Evolutionary conservation across 345 rosid species (phyloP), one percentile per base, ranked within the genome.

Genomic region (Aethionema arabicum): DNA sequence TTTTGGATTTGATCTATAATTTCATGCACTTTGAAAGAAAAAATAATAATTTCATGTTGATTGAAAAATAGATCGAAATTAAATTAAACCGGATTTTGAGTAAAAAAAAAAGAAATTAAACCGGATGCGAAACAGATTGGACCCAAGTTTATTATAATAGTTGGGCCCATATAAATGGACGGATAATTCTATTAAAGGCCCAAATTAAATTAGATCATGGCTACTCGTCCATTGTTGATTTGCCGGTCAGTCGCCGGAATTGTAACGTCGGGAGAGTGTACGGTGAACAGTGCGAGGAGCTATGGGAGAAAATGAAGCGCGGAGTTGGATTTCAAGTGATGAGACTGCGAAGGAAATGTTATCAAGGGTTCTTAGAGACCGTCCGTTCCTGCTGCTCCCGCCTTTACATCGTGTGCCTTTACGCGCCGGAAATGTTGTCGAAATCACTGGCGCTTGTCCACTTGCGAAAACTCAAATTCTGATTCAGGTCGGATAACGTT

Each of bases 401-500:
- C 93, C 93, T 4, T 78, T 88, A 52, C 83, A 84, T 67, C 61
- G 84, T 7, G 73, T 82, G 41, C 91, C 88, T 29, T 63, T 86
- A 35, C 90, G 88, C 56, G 76, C 68, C 32, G 93, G 93, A 40
- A 81, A 84, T 61, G 79, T 86, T 36, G 75, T 88, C 35, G 93
- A 88, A 78, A 65, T 90, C 31, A 71, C 80, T 4, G 97, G 96
- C 1, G 77, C 89, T 4, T 82, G 91, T 4, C 79, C 89, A 35
- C 77, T 89, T 11, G 87, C 82, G 65, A 87, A 90, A 80, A 87
- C 96, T 59, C 85, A 81, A 37, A 76, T 84, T 56, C 69, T 90
- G 55, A 78, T 78, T 52, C 88, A 84, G 78, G 82, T 75, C 46
- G 31, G 44, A 4, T 6, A 9, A 4, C 13, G 5, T 47, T 27